These are phyloP conservation scores for Podospora conica DNA, from an alignment of 495 filamentous ascomycete species.

Conservation along the genomic window DNA sequence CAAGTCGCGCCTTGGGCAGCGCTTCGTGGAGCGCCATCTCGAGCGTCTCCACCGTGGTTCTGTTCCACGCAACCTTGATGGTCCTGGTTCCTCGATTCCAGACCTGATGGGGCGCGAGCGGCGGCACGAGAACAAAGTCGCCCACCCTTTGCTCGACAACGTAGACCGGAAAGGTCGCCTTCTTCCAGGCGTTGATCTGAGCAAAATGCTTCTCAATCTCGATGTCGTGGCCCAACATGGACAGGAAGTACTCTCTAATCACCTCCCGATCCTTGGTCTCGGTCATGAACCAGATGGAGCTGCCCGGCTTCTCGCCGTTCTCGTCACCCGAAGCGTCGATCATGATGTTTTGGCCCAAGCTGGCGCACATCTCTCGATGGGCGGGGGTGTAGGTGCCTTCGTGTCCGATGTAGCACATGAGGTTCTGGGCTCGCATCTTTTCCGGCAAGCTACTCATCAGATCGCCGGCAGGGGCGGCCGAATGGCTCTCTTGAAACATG, in stretches of 20 bases:
- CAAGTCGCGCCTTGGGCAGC: constrained; percentile 76
- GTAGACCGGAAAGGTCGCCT: constrained; percentile 85
- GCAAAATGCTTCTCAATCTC: constrained; percentile 96
- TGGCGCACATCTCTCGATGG: constrained; percentile 96
- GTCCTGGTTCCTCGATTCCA: constrained; percentile 96
- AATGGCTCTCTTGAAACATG: constrained; percentile 41
- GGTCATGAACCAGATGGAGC: constrained; percentile 98
- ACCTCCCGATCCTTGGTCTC: constrained; percentile 80
- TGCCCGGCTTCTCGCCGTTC: constrained; percentile 68
- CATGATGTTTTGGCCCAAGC: constrained; percentile 95
- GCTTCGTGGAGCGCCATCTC: constrained; percentile 80
- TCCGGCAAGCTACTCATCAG: constrained; percentile 88
- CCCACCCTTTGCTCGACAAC: constrained; percentile 89
- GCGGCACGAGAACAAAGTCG: constrained; percentile 93
- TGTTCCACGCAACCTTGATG: constrained; percentile 96
- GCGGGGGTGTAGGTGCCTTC: constrained; percentile 96
- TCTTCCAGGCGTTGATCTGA: constrained; percentile 85
- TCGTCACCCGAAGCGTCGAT: constrained; percentile 75
- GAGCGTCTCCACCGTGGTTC: constrained; percentile 88
- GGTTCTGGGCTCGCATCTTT: constrained; percentile 82
- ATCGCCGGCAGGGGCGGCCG: constrained; percentile 59
- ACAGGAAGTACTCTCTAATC: constrained; percentile 87
- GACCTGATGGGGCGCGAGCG: constrained; percentile 93
- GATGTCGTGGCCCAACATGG: constrained; percentile 86
- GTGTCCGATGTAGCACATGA: constrained; percentile 98